Base-by-base conservation (phyloP, 345 rosid species). In the Pseudoturritis turrita region DNA sequence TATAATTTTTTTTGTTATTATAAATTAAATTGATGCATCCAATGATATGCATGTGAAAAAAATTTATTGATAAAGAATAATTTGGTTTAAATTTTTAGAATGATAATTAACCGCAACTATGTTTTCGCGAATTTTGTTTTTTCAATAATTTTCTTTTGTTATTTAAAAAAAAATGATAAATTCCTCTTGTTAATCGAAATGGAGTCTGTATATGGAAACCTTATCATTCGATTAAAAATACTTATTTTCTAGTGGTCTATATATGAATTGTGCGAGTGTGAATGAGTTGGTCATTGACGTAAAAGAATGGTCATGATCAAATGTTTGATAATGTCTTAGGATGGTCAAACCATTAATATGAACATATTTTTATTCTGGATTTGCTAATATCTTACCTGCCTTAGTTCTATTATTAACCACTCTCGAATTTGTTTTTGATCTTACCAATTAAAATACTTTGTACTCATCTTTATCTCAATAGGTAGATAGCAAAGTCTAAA, bases 301-400 rank as follows among this genome's bases (percentile, higher is more conserved):
- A 43, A 56, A 68, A 40, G 69, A 52, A 43, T 52, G 58, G 57
- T 53, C 69, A 75, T 53, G 33, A 52, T 75, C 64, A 46, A 61
- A 61, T 19, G 63, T 43, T n/a, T 67, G 54, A 65, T 56, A 65
- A 65, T 65, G 65, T 21, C n/a, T 7, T 65, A 29, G n/a, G 54
- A 59, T 59, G 55, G 78, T 74, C 68, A 74, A 72, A 62, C 49
- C 49, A 63, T 29, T 52, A 28, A 19, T 25, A 18, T 7, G 33
- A 23, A 26, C 15, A 28, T 31, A 40, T 40, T 7, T 59, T 12
- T 51, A 3, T 29, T 21, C 2, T 25, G 33, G 70, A 68, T 75
- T 68, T 68, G 64, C 40, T 75, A 52, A 44, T 44, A 75, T 75
- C 74, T 60, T 68, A 68, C 74, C 78, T 75, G 74, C 78, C 78